phyloP scores from a whole-genome alignment of 179 eudicot species.

The Camellia oleifera region DNA sequence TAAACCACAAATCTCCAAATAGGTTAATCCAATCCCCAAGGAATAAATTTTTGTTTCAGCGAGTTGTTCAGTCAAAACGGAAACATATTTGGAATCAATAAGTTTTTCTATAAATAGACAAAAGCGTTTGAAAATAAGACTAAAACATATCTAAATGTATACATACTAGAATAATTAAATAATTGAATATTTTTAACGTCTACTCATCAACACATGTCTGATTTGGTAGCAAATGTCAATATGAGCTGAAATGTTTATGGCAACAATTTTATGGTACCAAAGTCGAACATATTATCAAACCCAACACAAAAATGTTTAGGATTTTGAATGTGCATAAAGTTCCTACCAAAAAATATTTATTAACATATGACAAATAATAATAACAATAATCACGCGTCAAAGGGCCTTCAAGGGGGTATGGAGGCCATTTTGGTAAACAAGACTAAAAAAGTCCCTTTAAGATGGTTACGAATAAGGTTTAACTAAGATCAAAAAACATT shows the following conservation, averaged over 20 bases:
- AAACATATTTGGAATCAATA: not conserved
- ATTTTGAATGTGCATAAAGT: not conserved
- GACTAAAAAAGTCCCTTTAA: too few relatives aligned
- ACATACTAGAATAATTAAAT: not conserved
- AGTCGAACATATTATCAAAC: too few relatives aligned
- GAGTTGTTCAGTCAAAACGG: not conserved
- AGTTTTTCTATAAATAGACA: not conserved
- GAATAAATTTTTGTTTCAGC: not conserved
- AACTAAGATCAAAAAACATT: not conserved
- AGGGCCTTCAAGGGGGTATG: not conserved
- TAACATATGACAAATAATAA: not conserved
- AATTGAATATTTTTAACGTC: not conserved
- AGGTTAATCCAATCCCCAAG: too few relatives aligned
- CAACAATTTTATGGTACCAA: too few relatives aligned
- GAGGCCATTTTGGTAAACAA: too few relatives aligned
- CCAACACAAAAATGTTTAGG: not conserved
- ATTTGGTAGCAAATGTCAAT: not conserved
- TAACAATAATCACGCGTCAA: not conserved
- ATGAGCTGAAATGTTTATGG: not conserved
- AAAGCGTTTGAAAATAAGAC: not conserved
- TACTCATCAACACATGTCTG: not conserved
- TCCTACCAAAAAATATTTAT: not conserved
- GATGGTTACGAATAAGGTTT: not conserved
- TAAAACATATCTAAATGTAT: not conserved
- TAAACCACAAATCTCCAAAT: not conserved